Evolutionary conservation across 495 filamentous ascomycete species (phyloP), one percentile per base, ranked within the genome.

Genomic region (Talaromyces trachyspermus): DNA sequence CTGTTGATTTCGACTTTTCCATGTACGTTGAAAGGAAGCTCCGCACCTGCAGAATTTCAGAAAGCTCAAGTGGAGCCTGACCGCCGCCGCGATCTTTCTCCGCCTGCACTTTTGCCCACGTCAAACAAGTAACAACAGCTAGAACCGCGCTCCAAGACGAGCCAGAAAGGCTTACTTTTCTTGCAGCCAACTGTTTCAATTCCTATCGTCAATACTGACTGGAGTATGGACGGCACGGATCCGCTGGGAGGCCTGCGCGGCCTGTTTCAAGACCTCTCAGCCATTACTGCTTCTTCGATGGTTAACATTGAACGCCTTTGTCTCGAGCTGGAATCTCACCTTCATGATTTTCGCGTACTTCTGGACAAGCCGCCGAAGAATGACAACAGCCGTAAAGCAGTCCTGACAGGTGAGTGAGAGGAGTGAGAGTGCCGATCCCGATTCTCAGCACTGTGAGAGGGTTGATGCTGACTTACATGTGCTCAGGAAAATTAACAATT

Each of bases 251-350:
- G 75, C 62, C 78, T 95, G 50, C 79, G 84, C 61, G 81, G 75
- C 62, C 75, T 95, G 39, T 85, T 89, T 61, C 77, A 79, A 54
- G 88, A 95, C 62, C 76, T 95, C 42, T 65, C 80, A 50, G 78
- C 81, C 38, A 68, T 90, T 40, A 71, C 74, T 35, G 76, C 85
- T 43, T 69, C 72, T 18, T 75, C 74, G 30, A 65, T 84, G 38
- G 71, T 71, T 24, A 84, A 78, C 50, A 60, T 84, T 47, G 80
- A 84, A 38, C 74, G 76, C 44, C 70, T 89, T 14, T 74, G 74
- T 30, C 57, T 77, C 49, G 77, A 89, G 55, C 68, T 97, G 32
- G 83, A 87, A 56, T 64, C 68, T 35, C 76, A 83, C 50, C 75
- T 85, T 25, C 68, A 80, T 32, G 83, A 84, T 43, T 89, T 98